A percentile compares a stretch with the other conserved stretches of the same genome.
phyloP scores from a whole-genome alignment of 306 rosid species.

The Sophora flavescens region DNA sequence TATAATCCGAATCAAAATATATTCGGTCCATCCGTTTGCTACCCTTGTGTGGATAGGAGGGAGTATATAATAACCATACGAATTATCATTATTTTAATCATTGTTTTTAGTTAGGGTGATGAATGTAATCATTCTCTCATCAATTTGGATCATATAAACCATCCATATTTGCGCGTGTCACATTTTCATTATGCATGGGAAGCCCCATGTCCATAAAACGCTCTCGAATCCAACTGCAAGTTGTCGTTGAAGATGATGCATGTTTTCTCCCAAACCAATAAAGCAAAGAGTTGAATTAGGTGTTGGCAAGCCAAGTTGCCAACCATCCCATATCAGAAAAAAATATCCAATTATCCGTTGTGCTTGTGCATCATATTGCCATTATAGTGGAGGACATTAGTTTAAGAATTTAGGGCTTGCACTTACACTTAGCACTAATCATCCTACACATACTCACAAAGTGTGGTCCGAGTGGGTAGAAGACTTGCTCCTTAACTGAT shows the following conservation, averaged over 20 bases:
- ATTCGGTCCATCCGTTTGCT: no score
- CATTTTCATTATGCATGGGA: background rate
- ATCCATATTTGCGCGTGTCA: background rate
- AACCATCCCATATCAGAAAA: background rate
- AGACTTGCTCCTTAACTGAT: no score
- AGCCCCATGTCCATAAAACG: background rate
- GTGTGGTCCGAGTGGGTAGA: no score
- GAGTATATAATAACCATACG: no score
- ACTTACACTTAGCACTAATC: no score
- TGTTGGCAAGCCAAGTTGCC: background rate
- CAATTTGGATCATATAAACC: background rate
- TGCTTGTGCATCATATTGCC: background rate
- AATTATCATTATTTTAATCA: no score
- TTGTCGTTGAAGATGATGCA: background rate
- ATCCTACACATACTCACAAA: background rate
- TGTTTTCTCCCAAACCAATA: background rate
- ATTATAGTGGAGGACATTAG: background rate
- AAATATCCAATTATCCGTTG: background rate
- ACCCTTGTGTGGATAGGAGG: no score
- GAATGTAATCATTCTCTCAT: background rate
- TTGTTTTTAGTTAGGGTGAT: background rate
- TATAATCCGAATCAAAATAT: no score
- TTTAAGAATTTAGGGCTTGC: background rate
- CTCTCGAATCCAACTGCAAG: constrained; percentile 12
- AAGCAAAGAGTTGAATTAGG: background rate